Evolutionary conservation across 2,329 filamentous ascomycete genomes (phyloP), one percentile per base, ranked within the genome.

Genomic region (Thielaviopsis cerberus): DNA sequence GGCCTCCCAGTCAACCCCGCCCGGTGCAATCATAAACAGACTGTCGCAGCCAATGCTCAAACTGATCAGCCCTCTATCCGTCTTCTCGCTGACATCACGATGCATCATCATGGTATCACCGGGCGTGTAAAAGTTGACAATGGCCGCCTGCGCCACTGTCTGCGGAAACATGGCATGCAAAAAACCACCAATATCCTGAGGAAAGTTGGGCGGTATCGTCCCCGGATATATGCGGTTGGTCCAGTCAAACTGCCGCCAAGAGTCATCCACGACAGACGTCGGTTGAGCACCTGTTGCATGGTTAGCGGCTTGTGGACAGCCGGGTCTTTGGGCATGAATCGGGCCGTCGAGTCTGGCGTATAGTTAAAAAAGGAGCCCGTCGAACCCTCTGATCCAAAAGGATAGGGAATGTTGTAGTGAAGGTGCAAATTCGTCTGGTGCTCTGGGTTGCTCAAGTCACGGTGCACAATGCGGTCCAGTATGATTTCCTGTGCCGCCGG

Each of bases 191-290:
- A 94, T 76, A 66, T 95, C 88, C 1, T 68, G 48, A 0, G 91
- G 90, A 64, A 96, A 96, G 0, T 72, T 65, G 0, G 88, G 88
- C 0, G 86, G 83, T 3, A 68, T 61, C n/a, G 77, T 75, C 10
- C 74, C 68, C 0, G 90, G 89, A 66, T 97, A 97, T 13, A 80
- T 72, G 63, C 94, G 90, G 59, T 81, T 79, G 0, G 89, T 94
- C 92, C 91, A 97, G 72, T 97, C 87, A 69, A 97, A 97, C 69
- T 97, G 92, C 89, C 91, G 54, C 92, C 92, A 2, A 98, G 78
- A 0, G 91, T 97, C 50, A 94, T 80, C 92, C 92, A 98, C 64
- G 91, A 88, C 24, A 97, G 77, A 62, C 87, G 90, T 62, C 83
- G 85, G 59, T 83, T 79, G 51, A 97, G 74, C 27, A 91, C 80